Evolutionary conservation across 2,329 filamentous ascomycete species (phyloP), one percentile per base, ranked within the genome.

Genomic region (Emmonsia crescens): DNA sequence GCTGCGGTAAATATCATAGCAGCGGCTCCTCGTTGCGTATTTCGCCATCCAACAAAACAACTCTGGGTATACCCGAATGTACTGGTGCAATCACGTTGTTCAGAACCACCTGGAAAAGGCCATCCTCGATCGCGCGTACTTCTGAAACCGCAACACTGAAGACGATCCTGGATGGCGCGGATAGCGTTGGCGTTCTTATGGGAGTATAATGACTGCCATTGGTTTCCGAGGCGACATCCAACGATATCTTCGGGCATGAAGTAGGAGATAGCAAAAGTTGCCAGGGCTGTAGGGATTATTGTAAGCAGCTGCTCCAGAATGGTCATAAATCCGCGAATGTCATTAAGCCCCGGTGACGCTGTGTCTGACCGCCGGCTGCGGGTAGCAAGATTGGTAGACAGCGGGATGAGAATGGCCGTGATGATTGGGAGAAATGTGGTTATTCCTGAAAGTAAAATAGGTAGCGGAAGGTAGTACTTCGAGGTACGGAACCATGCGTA

Each of bases 61-160:
- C 62, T 63, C 27, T 52, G 42, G 14, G 44, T 58, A 56, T 64
- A 64, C 8, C 62, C 62, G 42, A 63, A 56, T 9, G 33, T 38
- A 19, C 29, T 38, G 16, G 31, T 9, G 44, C 62, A 64, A 58
- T 61, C 52, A 42, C 24, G 58, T 12, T 55, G 49, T 24, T 63
- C 58, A 19, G 33, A 51, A 19, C 42, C 55, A 2, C 59, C 61
- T 29, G 57, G 49, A 54, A 64, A 64, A 8, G 62, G 62, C 62
- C 62, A 64, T 6, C 48, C 62, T 24, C 62, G 33, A 42, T 64
- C 62, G 33, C 52, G 55, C 16, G 52, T 54, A 29, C 60, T 64
- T 48, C 62, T 63, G 16, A 62, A 56, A 33, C 62, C 62, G 42
- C 62, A 64, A 57, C 62, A 64, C 48, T 63, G 55, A 36, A 64